Evolutionary conservation across 208 protist genomes (phyloP).

Genomic region (Crithidia bombi): DNA sequence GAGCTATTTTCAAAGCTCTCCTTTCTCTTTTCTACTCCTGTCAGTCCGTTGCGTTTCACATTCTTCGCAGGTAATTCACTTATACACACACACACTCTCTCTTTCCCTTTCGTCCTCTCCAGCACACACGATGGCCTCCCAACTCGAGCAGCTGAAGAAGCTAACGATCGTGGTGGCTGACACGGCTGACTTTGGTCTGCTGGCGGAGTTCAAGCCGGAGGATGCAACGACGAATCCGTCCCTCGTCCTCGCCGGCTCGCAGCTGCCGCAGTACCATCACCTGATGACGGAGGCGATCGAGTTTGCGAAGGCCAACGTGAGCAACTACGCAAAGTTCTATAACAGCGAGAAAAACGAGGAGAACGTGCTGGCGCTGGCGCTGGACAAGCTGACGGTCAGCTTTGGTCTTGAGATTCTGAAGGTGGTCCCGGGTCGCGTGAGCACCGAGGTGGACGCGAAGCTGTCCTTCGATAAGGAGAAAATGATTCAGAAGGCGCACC

Average conservation of each 20-base stretch:
- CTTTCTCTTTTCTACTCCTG: not conserved
- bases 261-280: conserved; percentile 87
- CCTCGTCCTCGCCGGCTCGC: conserved; percentile 92
- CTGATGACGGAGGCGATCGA: conserved; percentile 90
- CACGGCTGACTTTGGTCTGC: conserved; percentile 96
- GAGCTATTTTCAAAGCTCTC: conserved; percentile 3
- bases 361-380: conserved; percentile 67
- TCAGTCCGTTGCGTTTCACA: not conserved
- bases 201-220: conserved; percentile 93
- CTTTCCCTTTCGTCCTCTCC: not conserved
- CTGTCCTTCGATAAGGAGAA: conserved; percentile 96
- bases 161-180: conserved; percentile 94
- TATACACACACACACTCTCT: not conserved
- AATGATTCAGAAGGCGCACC: conserved; percentile 93
- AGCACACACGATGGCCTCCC: conserved; percentile 56
- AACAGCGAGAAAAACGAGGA: conserved; percentile 37
- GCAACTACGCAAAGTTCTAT: conserved; percentile 50
- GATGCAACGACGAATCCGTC: conserved; percentile 99
- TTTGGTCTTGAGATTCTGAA: conserved; percentile 98
- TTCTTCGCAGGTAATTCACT: not conserved
- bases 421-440: conserved; percentile 96
- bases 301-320: conserved; percentile 87
- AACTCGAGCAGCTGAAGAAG: conserved; percentile 76
- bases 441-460: conserved; percentile 97
- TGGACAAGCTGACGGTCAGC: conserved; percentile 94